Evolutionary conservation across 257 asterid genomes (phyloP), one percentile per base, ranked within the genome.

Genomic region (Coffea eugenioides): DNA sequence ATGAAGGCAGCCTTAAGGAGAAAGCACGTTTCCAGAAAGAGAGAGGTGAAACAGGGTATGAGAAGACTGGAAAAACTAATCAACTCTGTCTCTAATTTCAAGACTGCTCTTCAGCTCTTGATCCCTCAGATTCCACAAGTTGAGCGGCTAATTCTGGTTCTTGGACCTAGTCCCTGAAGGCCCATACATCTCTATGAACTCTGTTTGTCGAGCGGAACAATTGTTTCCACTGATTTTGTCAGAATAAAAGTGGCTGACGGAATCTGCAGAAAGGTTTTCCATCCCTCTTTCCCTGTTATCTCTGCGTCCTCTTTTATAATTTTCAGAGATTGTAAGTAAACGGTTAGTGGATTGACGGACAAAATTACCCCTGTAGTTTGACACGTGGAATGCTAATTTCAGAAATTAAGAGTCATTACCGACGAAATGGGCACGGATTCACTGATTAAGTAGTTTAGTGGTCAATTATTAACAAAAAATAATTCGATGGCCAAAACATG

Each of bases 111-210:
- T 83, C 97, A 90, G 69, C 82, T 84, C 86, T 74, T 92, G 88
- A 85, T 92, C 81, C 57, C 88, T 15, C 91, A 92, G 79, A 86
- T 80, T 85, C 93, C 94, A 5, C 77, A 86, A 56, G 79, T 92
- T 18, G 94, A 91, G 80, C 88, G 85, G 72, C 84, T 91, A 21
- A 77, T 87, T 67, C 84, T 95, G 84, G 90, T 91, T 78, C 91
- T 95, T 73, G 99, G 99, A 68, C 89, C 97, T 57, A 93, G 97
- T 89, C 93, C 98, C 71, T 78, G 91, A 74, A 91, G 98, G 87
- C 98, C 99, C 48, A 81, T 88, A 59, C 92, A 90, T 87, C 88
- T 90, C 71, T 95, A 89, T 78, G 99, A 95, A 81, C 84, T 93
- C 87, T 86, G 84, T 75, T 91, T 95, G 82, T 73, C 89, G 3